Conservation (phyloP, 2,329 filamentous ascomycete species). For the Phaeoacremonium minimum region DNA sequence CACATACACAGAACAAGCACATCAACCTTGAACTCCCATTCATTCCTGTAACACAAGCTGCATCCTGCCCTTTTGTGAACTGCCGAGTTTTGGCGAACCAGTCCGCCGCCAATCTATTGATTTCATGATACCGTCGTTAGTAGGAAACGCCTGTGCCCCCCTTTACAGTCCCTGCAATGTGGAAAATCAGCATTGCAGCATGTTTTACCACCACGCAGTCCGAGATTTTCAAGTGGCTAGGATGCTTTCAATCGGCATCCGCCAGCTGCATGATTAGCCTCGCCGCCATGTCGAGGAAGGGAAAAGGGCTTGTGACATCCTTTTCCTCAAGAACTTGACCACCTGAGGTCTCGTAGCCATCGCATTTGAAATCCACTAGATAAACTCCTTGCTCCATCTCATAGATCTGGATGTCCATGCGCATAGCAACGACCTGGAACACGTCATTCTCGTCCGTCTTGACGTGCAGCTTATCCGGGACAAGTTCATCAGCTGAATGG, state of each 20-base stretch:
- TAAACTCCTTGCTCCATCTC: conserved; percentile 90
- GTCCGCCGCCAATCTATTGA: too few species aligned
- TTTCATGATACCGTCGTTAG: too few species aligned
- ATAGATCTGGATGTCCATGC: conserved; percentile 94
- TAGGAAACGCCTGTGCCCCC: too few species aligned
- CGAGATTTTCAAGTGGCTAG: too few species aligned
- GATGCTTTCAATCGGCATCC: conserved; percentile 67
- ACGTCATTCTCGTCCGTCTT: conserved; percentile 35
- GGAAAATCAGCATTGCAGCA: too few species aligned
- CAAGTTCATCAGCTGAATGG: conserved; percentile 19
- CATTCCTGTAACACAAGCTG: too few species aligned
- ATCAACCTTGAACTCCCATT: too few species aligned
- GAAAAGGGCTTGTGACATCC: conserved; percentile 91
- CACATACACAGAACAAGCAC: too few species aligned
- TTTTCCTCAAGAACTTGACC: conserved; percentile 82
- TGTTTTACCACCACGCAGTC: too few species aligned
- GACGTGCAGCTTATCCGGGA: conserved; percentile 36
- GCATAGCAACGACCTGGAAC: conserved; percentile 78
- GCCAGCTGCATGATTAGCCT: conserved; percentile 90
- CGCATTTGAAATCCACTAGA: conserved; percentile 97
- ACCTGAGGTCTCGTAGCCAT: conserved; percentile 81
- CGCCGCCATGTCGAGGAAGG: conserved; percentile 90
- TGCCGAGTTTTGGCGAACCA: too few species aligned
- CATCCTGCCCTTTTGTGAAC: too few species aligned
- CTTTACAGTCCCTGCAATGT: too few species aligned